A percentile compares a stretch with the other conserved stretches of the same genome.
Conservation (phyloP, 2,329 filamentous ascomycete species). For the Neopestalotiopsis sp. region DNA sequence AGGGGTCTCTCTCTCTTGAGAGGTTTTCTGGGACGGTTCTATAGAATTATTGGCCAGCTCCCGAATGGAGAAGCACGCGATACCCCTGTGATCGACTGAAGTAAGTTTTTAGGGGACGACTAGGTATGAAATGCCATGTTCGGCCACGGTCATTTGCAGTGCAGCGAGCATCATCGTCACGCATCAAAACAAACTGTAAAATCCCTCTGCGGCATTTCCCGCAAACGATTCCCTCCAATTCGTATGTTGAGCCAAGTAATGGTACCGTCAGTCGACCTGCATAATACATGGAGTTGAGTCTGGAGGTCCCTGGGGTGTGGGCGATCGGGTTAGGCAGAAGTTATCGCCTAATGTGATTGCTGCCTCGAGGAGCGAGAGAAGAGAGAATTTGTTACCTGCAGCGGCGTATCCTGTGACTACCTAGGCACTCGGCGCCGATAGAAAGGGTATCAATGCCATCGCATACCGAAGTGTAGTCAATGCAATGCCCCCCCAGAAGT, state of each 20-base stretch:
- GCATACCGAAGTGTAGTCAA: background rate
- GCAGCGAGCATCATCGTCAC: background rate
- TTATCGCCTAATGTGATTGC: background rate
- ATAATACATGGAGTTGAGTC: background rate
- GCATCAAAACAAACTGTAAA: background rate
- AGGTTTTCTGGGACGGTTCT: background rate
- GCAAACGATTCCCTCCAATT: background rate
- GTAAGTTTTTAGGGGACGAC: background rate
- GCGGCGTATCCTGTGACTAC: background rate
- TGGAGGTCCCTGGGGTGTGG: background rate
- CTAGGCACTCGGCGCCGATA: background rate
- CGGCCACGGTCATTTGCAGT: background rate
- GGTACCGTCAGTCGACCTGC: too few relatives aligned
- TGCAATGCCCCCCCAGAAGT: background rate
- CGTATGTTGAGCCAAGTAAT: background rate
- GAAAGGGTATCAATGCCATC: background rate
- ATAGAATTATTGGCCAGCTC: background rate
- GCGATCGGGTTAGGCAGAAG: conserved; percentile 9
- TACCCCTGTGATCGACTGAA: background rate
- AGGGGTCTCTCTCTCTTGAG: background rate
- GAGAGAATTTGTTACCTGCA: background rate
- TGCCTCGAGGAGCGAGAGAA: background rate
- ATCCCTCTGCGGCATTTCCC: background rate
- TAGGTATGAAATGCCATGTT: background rate
- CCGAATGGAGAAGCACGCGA: background rate